phyloP scores from a whole-genome alignment of 345 rosid genomes.

The Sisymbrium altissimum region DNA sequence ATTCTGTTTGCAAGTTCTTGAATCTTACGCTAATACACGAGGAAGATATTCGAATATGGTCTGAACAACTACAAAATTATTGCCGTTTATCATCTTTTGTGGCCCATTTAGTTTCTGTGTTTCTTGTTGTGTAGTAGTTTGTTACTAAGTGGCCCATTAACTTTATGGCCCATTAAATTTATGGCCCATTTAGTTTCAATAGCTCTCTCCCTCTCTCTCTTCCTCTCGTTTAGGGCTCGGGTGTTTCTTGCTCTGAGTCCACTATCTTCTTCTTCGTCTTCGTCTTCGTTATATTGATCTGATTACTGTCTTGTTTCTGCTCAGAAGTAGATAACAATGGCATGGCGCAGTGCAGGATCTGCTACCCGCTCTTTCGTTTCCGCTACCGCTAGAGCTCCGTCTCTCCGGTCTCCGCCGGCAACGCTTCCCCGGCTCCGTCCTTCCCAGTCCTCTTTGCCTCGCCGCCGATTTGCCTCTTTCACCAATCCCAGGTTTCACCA shows the following conservation, averaged over 20 bases:
- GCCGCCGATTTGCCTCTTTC: constrained; percentile 65
- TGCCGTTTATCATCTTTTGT: no score
- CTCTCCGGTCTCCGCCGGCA: constrained; percentile 51
- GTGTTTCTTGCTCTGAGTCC: not conserved
- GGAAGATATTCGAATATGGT: no score
- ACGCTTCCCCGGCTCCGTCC: constrained; percentile 71
- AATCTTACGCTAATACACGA: no score
- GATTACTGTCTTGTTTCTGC: not conserved
- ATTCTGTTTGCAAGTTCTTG: no score
- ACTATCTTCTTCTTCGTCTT: not conserved
- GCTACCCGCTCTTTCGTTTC: constrained; percentile 41
- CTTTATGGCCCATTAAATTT: not conserved
- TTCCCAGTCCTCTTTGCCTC: constrained; percentile 47
- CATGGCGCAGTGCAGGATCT: constrained; percentile 46
- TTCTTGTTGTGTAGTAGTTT: not conserved
- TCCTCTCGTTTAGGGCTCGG: constrained; percentile 13
- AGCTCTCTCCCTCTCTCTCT: not conserved
- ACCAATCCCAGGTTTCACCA: constrained; percentile 53
- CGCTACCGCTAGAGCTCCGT: constrained; percentile 58
- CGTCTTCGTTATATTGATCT: constrained; percentile 16
- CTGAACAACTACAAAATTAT: no score
- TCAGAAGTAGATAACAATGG: constrained; percentile 26
- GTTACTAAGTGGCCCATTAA: no score
- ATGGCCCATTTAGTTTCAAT: not conserved
- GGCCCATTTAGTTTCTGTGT: no score